A percentile compares a stretch with the other conserved stretches of the same genome.
phyloP scores from a whole-genome alignment of 2,329 filamentous ascomycete species.

The Plectosphaerella cucumerina region DNA sequence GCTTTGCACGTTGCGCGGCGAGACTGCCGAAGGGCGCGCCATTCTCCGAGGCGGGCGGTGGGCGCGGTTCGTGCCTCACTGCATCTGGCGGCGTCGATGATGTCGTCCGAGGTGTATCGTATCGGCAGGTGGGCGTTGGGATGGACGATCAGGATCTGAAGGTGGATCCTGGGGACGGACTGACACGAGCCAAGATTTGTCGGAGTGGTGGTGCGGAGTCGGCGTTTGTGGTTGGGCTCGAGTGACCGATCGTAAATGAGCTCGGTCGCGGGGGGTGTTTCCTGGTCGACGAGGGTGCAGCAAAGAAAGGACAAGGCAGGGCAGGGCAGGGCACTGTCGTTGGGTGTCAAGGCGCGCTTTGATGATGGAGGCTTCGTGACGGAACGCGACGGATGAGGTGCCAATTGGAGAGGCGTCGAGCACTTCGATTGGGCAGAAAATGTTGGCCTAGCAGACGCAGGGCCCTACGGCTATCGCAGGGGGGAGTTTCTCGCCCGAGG shows the following conservation, averaged over 20 bases:
- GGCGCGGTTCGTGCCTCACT: not conserved
- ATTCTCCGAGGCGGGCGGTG: conserved; percentile 21
- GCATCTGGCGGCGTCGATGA: not conserved
- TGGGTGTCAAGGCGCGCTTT: conserved; percentile 1
- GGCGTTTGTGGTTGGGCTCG: not conserved
- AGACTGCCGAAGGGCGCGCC: conserved; percentile 37
- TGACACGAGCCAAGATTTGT: not conserved
- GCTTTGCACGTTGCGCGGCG: conserved; percentile 24
- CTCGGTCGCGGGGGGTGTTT: conserved; percentile 4
- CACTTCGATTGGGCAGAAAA: too few relatives aligned
- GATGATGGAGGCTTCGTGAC: not conserved
- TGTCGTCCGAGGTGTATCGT: not conserved
- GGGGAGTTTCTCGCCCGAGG: not conserved
- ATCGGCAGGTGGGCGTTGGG: not conserved
- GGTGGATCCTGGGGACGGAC: not conserved
- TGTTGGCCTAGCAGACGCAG: too few relatives aligned
- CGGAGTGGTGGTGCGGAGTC: not conserved
- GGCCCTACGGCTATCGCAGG: too few relatives aligned
- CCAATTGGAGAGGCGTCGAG: too few relatives aligned
- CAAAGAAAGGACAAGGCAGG: conserved; percentile 8
- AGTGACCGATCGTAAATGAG: too few relatives aligned
- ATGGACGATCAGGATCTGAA: not conserved
- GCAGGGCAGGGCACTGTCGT: too few relatives aligned
- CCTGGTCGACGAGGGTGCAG: conserved; percentile 16
- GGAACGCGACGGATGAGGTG: not conserved